A percentile compares a stretch with the other conserved stretches of the same genome.
These are phyloP conservation scores for Fusarium temperatum DNA, from an alignment of 2,329 filamentous ascomycete genomes.

Conservation along the genomic window DNA sequence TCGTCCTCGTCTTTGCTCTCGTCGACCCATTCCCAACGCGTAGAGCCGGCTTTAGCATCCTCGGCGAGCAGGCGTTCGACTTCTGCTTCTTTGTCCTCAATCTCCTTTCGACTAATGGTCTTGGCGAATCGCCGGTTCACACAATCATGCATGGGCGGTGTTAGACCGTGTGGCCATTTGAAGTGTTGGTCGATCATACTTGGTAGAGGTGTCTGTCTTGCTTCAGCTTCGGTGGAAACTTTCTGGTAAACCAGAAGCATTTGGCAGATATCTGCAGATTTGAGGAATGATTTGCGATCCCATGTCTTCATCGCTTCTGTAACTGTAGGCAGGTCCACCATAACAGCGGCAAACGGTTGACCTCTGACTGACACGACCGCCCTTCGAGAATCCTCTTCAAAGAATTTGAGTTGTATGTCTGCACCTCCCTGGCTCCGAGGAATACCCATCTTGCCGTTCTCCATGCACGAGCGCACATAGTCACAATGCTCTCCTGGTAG, in stretches of 20 bases:
- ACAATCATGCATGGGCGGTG: constrained; percentile 87
- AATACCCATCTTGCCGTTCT: constrained; percentile 79
- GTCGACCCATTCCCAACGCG: constrained; percentile 72
- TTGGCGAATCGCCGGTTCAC: constrained; percentile 85
- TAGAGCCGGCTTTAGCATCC: constrained; percentile 69
- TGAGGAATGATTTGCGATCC: constrained; percentile 88
- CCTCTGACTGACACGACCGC: constrained; percentile 76
- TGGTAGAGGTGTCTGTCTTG: constrained; percentile 73
- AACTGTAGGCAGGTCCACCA: constrained; percentile 87
- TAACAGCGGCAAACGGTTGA: constrained; percentile 76
- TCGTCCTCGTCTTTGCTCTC: constrained; percentile 57
- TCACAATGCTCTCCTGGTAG: constrained; percentile 85
- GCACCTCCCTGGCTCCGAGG: constrained; percentile 72
- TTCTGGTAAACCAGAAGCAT: constrained; percentile 83
- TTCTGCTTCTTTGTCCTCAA: constrained; percentile 83
- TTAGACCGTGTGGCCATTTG: constrained; percentile 86
- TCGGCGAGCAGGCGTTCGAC: constrained; percentile 78
- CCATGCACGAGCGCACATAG: constrained; percentile 78
- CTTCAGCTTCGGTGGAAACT: constrained; percentile 73
- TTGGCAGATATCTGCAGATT: constrained; percentile 87
- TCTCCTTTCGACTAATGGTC: constrained; percentile 82
- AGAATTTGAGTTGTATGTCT: constrained; percentile 82
- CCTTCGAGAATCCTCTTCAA: constrained; percentile 77
- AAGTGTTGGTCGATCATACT: constrained; percentile 73
- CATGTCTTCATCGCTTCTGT: constrained; percentile 93